These are phyloP conservation scores for Austroboletus eburneus DNA, from an alignment of 768 basidiomycete genomes.

Conservation along the genomic window DNA sequence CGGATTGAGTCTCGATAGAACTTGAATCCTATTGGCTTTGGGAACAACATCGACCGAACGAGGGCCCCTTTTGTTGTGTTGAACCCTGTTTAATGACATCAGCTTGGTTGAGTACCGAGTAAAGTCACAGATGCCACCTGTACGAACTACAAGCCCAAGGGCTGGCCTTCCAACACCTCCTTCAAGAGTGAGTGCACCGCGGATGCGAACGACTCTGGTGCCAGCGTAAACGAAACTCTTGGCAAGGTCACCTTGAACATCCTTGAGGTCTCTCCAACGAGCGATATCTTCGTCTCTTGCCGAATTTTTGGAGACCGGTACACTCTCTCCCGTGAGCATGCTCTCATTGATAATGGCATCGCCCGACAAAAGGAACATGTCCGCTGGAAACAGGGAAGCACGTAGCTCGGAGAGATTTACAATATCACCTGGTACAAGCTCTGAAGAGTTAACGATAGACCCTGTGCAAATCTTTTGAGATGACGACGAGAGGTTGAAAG, in stretches of 20 bases:
- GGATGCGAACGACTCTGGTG: conserved; percentile 84
- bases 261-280: conserved; percentile 64
- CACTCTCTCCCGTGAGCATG: conserved; percentile 98
- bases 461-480: conserved; percentile 41
- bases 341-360: conserved; percentile 99
- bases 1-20: conserved; percentile 91
- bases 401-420: conserved; percentile 80
- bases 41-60: conserved; percentile 96
- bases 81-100: conserved; percentile 56
- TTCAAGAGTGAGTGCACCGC: conserved; percentile 55
- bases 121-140: conserved; percentile 48
- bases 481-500: not conserved
- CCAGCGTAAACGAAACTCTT: conserved; percentile 89
- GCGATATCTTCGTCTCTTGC: conserved; percentile 74
- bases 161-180: conserved; percentile 56
- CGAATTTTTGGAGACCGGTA: conserved; percentile 90
- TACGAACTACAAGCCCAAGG: conserved; percentile 79
- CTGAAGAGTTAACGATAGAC: conserved; percentile 65
- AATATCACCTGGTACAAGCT: conserved; percentile 89
- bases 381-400: conserved; percentile 77
- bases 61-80: conserved; percentile 97
- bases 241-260: conserved; percentile 55
- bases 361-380: conserved; percentile 88
- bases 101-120: not conserved
- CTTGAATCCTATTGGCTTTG: conserved; percentile 98